Evolutionary conservation across 1,284 basidiomycete genomes (phyloP), one percentile per base, ranked within the genome.

Genomic region (Sanghuangporus sanghuang): DNA sequence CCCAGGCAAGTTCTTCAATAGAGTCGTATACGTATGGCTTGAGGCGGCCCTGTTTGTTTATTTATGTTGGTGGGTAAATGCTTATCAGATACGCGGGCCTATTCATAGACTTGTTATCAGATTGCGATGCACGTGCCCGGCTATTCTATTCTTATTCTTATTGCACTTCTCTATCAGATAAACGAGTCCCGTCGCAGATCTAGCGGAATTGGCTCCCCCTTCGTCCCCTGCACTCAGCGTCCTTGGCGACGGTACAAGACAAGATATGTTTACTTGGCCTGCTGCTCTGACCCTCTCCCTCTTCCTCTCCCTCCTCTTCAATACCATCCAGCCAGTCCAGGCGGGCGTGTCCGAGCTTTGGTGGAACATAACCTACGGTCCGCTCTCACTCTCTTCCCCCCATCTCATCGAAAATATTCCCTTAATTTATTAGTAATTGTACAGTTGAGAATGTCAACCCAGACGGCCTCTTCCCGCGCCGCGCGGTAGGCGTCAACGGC

Each of bases 401-500:
- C 8, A 11, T 35, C 49, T 8, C 21, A 23, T 23, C 32, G 32
- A 18, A 11, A 12, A 35, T 9, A 52, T 23, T 23, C 27, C 1
- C 16, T 23, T 52, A 21, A n/a, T n/a, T n/a, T n/a, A n/a, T n/a
- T n/a, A n/a, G 1, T 23, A 8, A 44, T 12, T 44, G 12, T n/a
- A 2, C 12, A 52, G 49, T 90, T 63, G 72, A 86, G 38, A 74
- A 85, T 65, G 85, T 81, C 61, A 89, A 86, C 73, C 92, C 92
- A 16, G 90, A 93, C 69, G 90, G 88, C 4, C 80, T 91, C 58
- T 82, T 77, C 61, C 78, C 85, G 35, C 86, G 95, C 59, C 80
- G 85, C 36, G 93, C 86, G 57, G 85, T 96, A 64, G 95, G 94
- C 63, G 84, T 96, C 61, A 97, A 97, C 72, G 85, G 87, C 18